Percentiles rank a stretch among this genome's conserved stretches.
Evolutionary conservation across 2,329 filamentous ascomycete species (phyloP).

Genomic region (Calcarisporium arbuscula): DNA sequence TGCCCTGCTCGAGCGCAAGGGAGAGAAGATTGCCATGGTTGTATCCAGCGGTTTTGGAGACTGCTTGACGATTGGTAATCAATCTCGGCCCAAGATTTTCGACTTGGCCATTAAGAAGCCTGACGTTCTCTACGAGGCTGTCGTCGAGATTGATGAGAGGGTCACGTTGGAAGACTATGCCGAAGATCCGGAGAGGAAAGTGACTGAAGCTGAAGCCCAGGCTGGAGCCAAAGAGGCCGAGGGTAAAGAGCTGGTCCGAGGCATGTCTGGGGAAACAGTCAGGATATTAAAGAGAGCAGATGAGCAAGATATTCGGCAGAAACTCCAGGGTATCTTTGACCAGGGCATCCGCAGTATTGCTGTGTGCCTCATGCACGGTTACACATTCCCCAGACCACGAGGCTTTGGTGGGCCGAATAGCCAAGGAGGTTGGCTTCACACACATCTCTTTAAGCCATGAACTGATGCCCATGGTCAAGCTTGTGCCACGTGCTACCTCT

Average conservation of each 20-base stretch:
- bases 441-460: slow-evolving; percentile 60
- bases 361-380: slow-evolving; percentile 87
- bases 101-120: slow-evolving; percentile 83
- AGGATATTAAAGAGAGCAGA: slow-evolving; percentile 57
- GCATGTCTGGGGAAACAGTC: slow-evolving; percentile 64
- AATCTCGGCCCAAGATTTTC: slow-evolving; percentile 84
- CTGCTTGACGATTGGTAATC: slow-evolving; percentile 83
- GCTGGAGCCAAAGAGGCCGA: slow-evolving; percentile 40
- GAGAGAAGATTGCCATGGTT: slow-evolving; percentile 79
- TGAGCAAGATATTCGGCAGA: slow-evolving; percentile 44
- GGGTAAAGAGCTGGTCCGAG: slow-evolving; percentile 57
- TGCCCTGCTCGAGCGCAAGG: slow-evolving; percentile 82
- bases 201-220: slow-evolving; percentile 48
- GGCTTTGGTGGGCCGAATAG: slow-evolving; percentile 66
- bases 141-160: slow-evolving; percentile 85
- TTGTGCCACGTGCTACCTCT: slow-evolving; percentile 35
- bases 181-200: slow-evolving; percentile 66
- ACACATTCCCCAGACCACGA: slow-evolving; percentile 88
- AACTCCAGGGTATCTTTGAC: slow-evolving; percentile 57
- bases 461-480: slow-evolving; percentile 39
- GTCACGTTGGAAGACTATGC: slow-evolving; percentile 90
- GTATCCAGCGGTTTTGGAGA: slow-evolving; percentile 86
- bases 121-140: slow-evolving; percentile 76
- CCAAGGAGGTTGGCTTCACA: slow-evolving; percentile 64
- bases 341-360: slow-evolving; percentile 73